These are phyloP conservation scores for Rhizopus delemar DNA, from an alignment of 371 early-diverging fungal genomes.

Conservation along the genomic window DNA sequence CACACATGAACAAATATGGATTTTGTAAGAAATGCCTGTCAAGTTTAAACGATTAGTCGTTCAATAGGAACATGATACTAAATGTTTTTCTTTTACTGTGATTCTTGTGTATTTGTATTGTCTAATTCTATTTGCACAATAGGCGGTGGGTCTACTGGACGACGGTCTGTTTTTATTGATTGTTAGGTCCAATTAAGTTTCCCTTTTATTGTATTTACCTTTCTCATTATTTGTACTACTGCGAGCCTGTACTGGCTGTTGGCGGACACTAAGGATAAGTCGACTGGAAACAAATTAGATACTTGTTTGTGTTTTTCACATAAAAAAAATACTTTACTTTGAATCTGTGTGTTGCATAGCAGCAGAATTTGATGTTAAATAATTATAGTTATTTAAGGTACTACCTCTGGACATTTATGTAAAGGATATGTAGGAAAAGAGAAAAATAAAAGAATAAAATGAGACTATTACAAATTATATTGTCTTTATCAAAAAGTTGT, in stretches of 20 bases:
- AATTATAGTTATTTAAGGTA: conserved; percentile 16
- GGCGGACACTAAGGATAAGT: conserved; percentile 30
- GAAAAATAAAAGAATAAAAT: background rate
- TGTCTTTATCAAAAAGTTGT: background rate
- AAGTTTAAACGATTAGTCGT: conserved; percentile 7
- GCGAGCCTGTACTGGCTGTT: conserved; percentile 31
- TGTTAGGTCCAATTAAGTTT: background rate
- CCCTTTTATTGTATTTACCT: conserved; percentile 14
- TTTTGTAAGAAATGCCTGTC: conserved; percentile 36
- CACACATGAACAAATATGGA: conserved; percentile 49
- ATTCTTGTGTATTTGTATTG: conserved; percentile 25
- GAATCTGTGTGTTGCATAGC: conserved; percentile 17
- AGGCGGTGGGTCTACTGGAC: conserved; percentile 36
- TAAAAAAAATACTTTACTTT: conserved; percentile 14
- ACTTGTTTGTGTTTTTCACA: background rate
- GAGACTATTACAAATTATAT: background rate
- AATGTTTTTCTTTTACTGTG: conserved; percentile 1
- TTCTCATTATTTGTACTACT: conserved; percentile 34
- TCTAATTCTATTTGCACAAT: conserved; percentile 27
- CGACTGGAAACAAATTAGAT: conserved; percentile 6
- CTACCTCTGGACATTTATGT: conserved; percentile 25
- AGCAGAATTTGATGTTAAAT: conserved; percentile 17
- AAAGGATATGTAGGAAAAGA: background rate
- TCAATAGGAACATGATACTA: background rate
- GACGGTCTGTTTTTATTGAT: conserved; percentile 22